phyloP scores from a whole-genome alignment of 1,284 basidiomycete species.

The Cryptococcus sp. region DNA sequence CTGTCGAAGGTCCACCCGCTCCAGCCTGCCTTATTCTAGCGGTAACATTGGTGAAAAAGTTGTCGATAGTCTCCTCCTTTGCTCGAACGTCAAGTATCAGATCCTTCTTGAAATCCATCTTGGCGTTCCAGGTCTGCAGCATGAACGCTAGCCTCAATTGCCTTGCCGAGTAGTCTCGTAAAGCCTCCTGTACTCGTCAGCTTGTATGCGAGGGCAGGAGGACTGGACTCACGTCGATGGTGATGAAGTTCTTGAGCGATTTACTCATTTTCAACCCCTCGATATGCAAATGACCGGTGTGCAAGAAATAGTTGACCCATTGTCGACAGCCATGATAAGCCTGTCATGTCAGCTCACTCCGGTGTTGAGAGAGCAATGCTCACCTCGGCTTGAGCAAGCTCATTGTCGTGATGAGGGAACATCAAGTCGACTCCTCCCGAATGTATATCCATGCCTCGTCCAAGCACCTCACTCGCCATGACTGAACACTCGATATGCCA shows the following conservation, averaged over 20 bases:
- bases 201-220: constrained; percentile 3
- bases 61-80: constrained; percentile 83
- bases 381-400: constrained; percentile 95
- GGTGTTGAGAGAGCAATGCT: constrained; percentile 9
- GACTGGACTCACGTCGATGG: constrained; percentile 72
- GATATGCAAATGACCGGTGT: constrained; percentile 97
- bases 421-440: constrained; percentile 94
- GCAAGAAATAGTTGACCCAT: constrained; percentile 99
- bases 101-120: constrained; percentile 90
- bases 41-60: constrained; percentile 86
- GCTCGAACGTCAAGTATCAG: constrained; percentile 78
- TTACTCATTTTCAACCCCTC: constrained; percentile 99
- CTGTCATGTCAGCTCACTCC: constrained; percentile 45
- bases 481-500: constrained; percentile 99
- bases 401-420: constrained; percentile 99
- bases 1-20: constrained; percentile 31
- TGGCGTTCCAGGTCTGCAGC: constrained; percentile 84
- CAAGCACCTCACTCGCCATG: constrained; percentile 92
- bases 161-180: constrained; percentile 75
- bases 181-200: constrained; percentile 86
- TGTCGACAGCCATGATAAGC: constrained; percentile 85
- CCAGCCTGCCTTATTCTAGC: constrained; percentile 58
- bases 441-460: constrained; percentile 94
- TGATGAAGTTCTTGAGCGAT: constrained; percentile 98
- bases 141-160: constrained; percentile 94